These are phyloP conservation scores for Dalbergia cultrata DNA, from an alignment of 306 rosid genomes.

Conservation along the genomic window DNA sequence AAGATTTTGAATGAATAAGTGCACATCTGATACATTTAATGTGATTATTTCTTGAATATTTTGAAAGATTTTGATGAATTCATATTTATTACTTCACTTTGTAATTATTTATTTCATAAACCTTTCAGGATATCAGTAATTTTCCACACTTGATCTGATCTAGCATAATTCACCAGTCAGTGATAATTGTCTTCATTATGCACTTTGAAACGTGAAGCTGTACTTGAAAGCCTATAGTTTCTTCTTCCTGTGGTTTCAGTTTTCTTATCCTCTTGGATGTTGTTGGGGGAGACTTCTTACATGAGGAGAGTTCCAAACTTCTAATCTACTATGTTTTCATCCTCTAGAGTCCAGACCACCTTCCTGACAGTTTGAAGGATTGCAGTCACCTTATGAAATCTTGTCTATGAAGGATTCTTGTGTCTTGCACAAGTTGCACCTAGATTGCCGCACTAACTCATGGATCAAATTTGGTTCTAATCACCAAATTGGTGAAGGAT, in stretches of 20 bases:
- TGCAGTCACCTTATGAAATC: conserved; percentile 5
- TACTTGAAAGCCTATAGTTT: conserved; percentile 2
- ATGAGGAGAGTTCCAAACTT: not conserved
- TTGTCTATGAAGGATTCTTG: not conserved
- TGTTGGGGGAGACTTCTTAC: not conserved
- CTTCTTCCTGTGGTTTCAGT: conserved; percentile 8
- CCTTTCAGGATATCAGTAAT: not conserved
- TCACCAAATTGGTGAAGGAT: conserved; percentile 33
- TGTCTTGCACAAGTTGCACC: not conserved
- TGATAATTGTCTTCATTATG: conserved; percentile 17
- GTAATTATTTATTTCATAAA: not conserved
- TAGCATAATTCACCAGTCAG: not conserved
- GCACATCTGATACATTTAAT: not conserved
- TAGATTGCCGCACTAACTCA: not conserved
- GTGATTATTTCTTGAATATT: conserved; percentile 14
- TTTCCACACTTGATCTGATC: conserved; percentile 5
- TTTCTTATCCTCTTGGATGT: not conserved
- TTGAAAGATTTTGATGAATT: conserved; percentile 1
- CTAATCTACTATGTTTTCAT: not conserved
- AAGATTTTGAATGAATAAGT: not conserved
- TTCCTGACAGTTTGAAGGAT: conserved; percentile 1
- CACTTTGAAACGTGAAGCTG: conserved; percentile 14
- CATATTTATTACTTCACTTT: conserved; percentile 8
- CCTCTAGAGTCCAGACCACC: conserved; percentile 17
- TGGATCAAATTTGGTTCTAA: conserved; percentile 24